Evolutionary conservation across 352 stramenopile species (phyloP), one percentile per base, ranked within the genome.

Genomic region (Phytophthora pisi): DNA sequence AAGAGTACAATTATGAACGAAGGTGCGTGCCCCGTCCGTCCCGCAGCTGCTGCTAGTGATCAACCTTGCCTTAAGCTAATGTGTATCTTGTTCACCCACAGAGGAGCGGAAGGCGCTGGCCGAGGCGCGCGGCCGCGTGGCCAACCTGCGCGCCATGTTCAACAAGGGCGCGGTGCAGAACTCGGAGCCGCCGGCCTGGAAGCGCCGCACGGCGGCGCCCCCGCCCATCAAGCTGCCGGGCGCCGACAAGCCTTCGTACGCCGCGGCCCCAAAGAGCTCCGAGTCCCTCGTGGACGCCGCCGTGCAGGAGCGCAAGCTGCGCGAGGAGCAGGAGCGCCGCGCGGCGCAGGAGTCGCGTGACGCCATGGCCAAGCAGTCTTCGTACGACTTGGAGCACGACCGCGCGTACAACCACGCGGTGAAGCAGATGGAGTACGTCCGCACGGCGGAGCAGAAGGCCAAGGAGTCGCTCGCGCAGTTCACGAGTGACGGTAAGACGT

Each of bases 91-190:
- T 31, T 31, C 28, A 0, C 36, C 49, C 10, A 59, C 62, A 79
- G 81, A 88, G 34, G 77, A 88, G 51, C 72, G 81, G 23, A 80
- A 86, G 57, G 73, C 82, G 61, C 66, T 83, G 59, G 77, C 79
- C 34, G 67, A 79, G 18, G 63, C 77, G 34, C 71, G 75, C 53
- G 83, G 81, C 46, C 79, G 83, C 51, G 81, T 90, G 28, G 72
- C 74, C 43, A 88, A 84, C 53, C 59, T 91, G 47, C 83, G 83
- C 51, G 78, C 70, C 49, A 91, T 88, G 83, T 91, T 91, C 70
- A 87, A 85, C 66, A 87, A 87, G 51, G 76, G 76, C 24, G 57
- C 65, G 0, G 57, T 75, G 11, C 54, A 47, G 42, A 66, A 75
- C 46, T 30, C 59, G 9, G 61, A 75, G 28, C 63, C 66, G 13